Base-by-base conservation (phyloP, 306 rosid species). In the Rosa chinensis region DNA sequence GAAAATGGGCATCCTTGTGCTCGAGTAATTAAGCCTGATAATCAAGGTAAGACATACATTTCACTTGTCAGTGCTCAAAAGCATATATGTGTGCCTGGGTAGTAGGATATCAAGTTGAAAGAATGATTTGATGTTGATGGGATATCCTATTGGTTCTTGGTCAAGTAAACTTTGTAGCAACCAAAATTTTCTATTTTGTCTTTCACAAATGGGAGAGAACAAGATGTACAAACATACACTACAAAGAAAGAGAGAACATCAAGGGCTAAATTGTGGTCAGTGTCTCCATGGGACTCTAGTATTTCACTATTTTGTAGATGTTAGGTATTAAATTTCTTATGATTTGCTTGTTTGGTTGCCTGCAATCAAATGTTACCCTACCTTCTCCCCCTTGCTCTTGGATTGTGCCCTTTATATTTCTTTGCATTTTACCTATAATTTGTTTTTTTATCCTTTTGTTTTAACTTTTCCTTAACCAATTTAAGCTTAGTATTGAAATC, bases 1-100 rank as follows among this genome's bases (percentile, higher is more conserved):
- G 85, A 75, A 81, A 62, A 73, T 49, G 70, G 63, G 56, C 68
- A 12, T 42, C 77, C 79, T 62, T 88, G 92, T 90, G 94, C 88
- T 76, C 85, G 79, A 68, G 59, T 94, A 73, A 37, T 87, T 55
- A 85, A 86, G 78, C 92, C 87, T 16, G 69, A 42, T 68, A 82
- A 83, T 78, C 78, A 82, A 84, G 94, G 96, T 92, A 81, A 45
- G 70, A 71, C 69, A 70, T 9, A 43, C 56, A 32, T 43, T 11
- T 45, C 14, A 66, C 53, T 72, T 45, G 10, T 61, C 55, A 12
- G 6, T 56, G 45, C 40, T 78, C n/a, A 50, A 43, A 43, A 43
- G 47, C 2, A 50, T 50, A 50, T 50, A 50, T 50, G 4, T 43
- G 52, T 16, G 2, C 21, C 6, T 18, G n/a, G 6, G n/a, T 52